Conservation (phyloP, 805 yeast species). For the Candida fluviatilis region DNA sequence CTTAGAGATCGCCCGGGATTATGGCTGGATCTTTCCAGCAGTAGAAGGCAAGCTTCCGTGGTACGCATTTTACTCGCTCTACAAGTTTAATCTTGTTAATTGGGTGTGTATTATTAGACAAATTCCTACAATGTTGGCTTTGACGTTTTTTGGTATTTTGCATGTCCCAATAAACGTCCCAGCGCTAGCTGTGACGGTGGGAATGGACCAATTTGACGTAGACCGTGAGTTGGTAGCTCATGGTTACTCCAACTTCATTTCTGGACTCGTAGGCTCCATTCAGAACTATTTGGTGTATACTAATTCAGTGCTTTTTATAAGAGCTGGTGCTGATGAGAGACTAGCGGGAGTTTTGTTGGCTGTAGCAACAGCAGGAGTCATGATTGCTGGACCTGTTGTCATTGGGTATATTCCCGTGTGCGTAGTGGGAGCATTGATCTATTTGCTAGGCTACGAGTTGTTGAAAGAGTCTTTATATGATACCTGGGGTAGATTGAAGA, state of each 20-base stretch:
- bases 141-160: conserved; percentile 90
- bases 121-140: conserved; percentile 90
- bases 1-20: conserved; percentile 55
- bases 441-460: conserved; percentile 85
- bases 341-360: conserved; percentile 90
- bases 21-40: conserved; percentile 82
- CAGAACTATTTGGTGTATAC: conserved; percentile 95
- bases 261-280: conserved; percentile 82
- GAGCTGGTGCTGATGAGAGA: conserved; percentile 92
- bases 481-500: conserved; percentile 70
- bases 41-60: conserved; percentile 73
- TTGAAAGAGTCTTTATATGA: conserved; percentile 83
- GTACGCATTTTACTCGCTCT: conserved; percentile 78
- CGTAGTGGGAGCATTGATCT: conserved; percentile 92
- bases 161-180: conserved; percentile 99
- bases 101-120: conserved; percentile 67
- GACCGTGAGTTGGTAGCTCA: conserved; percentile 93
- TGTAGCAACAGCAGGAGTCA: conserved; percentile 68
- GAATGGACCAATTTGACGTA: conserved; percentile 82
- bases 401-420: conserved; percentile 93
- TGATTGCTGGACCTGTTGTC: conserved; percentile 88
- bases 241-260: conserved; percentile 82
- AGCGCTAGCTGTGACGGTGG: conserved; percentile 87
- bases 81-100: conserved; percentile 66
- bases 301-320: conserved; percentile 82